Evolutionary conservation across 768 basidiomycete species (phyloP).

Genomic region (Lactifluus subvellereus): DNA sequence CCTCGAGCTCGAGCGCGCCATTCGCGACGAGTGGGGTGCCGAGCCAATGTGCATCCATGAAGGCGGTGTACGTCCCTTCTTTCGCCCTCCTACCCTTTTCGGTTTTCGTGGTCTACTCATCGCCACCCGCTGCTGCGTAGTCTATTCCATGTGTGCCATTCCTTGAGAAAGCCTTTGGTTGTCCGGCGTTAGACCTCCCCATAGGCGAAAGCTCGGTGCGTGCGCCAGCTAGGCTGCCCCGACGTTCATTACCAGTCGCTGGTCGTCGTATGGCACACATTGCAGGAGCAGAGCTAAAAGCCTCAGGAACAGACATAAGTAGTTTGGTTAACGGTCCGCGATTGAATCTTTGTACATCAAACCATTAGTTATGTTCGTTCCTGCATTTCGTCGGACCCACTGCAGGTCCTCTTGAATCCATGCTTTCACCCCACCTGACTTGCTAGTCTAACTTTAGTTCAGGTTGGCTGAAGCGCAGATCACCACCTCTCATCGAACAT

Average conservation of each 20-base stretch:
- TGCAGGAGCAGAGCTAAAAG: constrained; percentile 15
- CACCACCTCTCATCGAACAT: no score
- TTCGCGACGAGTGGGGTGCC: constrained; percentile 82
- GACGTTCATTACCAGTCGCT: constrained; percentile 6
- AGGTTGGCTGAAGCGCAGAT: background rate
- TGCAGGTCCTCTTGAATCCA: background rate
- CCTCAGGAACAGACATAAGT: background rate
- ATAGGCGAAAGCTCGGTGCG: constrained; percentile 86
- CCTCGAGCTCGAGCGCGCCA: constrained; percentile 73
- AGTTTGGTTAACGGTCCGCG: background rate
- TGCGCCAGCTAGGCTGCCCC: constrained; percentile 6
- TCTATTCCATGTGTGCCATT: constrained; percentile 93
- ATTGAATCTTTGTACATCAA: constrained; percentile 26
- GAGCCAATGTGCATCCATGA: constrained; percentile 85
- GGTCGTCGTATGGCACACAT: constrained; percentile 24
- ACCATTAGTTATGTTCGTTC: background rate
- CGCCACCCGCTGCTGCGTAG: constrained; percentile 35
- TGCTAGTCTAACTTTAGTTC: background rate
- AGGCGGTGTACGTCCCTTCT: constrained; percentile 62
- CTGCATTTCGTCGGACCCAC: no score
- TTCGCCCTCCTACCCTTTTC: background rate
- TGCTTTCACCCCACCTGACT: no score
- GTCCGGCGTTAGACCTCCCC: constrained; percentile 87
- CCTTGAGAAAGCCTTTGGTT: constrained; percentile 86
- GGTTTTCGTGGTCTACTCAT: constrained; percentile 3